Evolutionary conservation across 352 stramenopile genomes (phyloP), one percentile per base, ranked within the genome.

Genomic region (Phytophthora pistaciae): DNA sequence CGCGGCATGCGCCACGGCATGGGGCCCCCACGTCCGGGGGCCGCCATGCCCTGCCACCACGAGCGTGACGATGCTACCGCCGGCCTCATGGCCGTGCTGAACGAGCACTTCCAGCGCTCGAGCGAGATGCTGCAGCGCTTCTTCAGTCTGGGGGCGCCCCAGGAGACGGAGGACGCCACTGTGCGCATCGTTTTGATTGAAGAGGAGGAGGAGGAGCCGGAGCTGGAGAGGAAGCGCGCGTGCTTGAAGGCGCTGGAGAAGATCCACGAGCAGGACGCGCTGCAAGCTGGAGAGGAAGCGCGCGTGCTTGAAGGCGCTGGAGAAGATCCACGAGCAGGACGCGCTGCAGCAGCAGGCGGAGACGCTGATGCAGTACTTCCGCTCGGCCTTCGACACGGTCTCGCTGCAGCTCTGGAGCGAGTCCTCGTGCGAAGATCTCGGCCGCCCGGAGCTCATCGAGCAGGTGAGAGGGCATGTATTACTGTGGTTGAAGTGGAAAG

Each of bases 361-460:
- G 48, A 78, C 69, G 20, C 71, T 92, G 27, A 29, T 78, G 48
- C 64, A 67, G 52, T 74, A 82, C 18, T 77, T 90, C 40, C 74
- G 75, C 54, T 66, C 81, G 27, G 77, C 79, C 16, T 66, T 89
- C 27, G 69, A 79, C n/a, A 38, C 76, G 25, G 67, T 90, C 25
- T 79, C 82, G 52, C 38, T 88, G 10, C 68, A 82, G 18, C 72
- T 82, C n/a, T 66, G 76, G 57, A 75, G 84, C 27, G 74, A 81
- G 53, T 68, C 79, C 38, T 87, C 75, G 38, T 93, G 86, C 25
- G 75, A 91, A 0, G 81, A 87, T 49, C 72, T 92, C 5, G 65
- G 66, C 11, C 60, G 67, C 10, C 16, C 55, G 3, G 65, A 66
- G 21, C 56, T 91, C 1, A 53, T 79, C 5, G 59, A 73, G 9